A percentile compares a stretch with the other conserved stretches of the same genome.
Evolutionary conservation across 1,284 basidiomycete species (phyloP).

Genomic region (Pholiota adiposa): DNA sequence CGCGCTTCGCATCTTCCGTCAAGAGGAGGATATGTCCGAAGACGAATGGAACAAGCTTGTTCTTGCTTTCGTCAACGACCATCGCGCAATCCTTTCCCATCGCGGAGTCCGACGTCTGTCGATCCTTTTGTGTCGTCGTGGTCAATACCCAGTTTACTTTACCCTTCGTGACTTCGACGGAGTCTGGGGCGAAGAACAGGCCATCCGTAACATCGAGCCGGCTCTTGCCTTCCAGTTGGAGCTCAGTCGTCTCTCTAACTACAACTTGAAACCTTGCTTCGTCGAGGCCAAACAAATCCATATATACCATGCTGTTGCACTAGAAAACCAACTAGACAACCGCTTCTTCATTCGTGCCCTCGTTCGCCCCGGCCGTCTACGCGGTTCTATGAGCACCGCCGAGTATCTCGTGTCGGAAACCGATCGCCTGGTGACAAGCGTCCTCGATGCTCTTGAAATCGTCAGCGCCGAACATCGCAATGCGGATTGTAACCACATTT

Average conservation of each 20-base stretch:
- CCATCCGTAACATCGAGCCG: conserved; percentile 98
- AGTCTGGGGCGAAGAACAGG: conserved; percentile 91
- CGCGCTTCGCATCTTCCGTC: conserved; percentile 84
- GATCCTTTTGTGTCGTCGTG: conserved; percentile 89
- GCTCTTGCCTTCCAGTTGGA: conserved; percentile 99
- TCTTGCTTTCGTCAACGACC: conserved; percentile 75
- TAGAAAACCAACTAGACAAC: conserved; percentile 95
- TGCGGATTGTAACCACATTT: conserved; percentile 95
- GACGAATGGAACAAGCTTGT: conserved; percentile 81
- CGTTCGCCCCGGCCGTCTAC: conserved; percentile 92
- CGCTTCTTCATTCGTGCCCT: conserved; percentile 98
- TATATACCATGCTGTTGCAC: conserved; percentile 95
- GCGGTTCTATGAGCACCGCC: conserved; percentile 89
- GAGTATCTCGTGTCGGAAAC: conserved; percentile 99
- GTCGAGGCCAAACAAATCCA: conserved; percentile 96
- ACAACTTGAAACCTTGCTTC: conserved; percentile 93
- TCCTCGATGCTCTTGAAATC: conserved; percentile 94
- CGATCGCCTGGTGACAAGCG: conserved; percentile 93
- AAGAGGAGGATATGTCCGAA: conserved; percentile 79
- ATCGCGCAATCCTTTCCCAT: conserved; percentile 62
- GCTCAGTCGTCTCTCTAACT: conserved; percentile 94
- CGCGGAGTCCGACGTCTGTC: conserved; percentile 93
- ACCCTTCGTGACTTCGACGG: conserved; percentile 84
- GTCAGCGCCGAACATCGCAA: conserved; percentile 86
- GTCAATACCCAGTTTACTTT: conserved; percentile 94